Evolutionary conservation across 1,139 yeast species (phyloP), one percentile per base, ranked within the genome.

Genomic region (Taiozyma sp.): DNA sequence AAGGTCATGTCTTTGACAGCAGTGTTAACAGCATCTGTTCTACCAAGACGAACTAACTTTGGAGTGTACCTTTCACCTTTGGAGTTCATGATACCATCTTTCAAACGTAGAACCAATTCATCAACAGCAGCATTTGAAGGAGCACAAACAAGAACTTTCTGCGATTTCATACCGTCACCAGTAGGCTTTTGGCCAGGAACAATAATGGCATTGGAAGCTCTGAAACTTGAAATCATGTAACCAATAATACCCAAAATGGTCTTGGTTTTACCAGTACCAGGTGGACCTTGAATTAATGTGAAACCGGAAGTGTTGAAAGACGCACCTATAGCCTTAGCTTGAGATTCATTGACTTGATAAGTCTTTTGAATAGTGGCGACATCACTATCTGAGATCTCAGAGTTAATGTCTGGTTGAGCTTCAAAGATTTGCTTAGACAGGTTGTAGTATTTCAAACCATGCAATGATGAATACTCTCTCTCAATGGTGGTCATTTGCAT

Each of bases 71-170:
- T 60, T n/a, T 72, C 70, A 1, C 96, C 96, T 27, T 73, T 70
- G 3, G 79, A 67, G 53, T 80, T 78, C 46, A 70, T 69, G 4
- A 92, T 83, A 3, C 97, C 97, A 34, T 74, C 76, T 58, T 87
- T 83, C 54, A 95, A 72, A 66, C 99, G 84, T 24, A 92, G 62
- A n/a, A 92, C 96, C 58, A 95, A 75, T 65, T 95, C 99, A 71
- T 95, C 99, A 8, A 95, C 97, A 10, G 99, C 99, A 0, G 99
- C 99, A 71, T 95, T 95, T 67, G 97, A 90, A 3, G 99, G 99
- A 1, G 99, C 99, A 78, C 99, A 95, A 32, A 95, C 83, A 49
- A 95, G 72, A 4, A 95, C 81, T 53, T 83, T 79, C 49, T 73
- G 74, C 39, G 78, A 79, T 49, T 66, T 68, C 61, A 62, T 38